Evolutionary conservation across 2,329 filamentous ascomycete species (phyloP).

Genomic region (Colletotrichum sp.): DNA sequence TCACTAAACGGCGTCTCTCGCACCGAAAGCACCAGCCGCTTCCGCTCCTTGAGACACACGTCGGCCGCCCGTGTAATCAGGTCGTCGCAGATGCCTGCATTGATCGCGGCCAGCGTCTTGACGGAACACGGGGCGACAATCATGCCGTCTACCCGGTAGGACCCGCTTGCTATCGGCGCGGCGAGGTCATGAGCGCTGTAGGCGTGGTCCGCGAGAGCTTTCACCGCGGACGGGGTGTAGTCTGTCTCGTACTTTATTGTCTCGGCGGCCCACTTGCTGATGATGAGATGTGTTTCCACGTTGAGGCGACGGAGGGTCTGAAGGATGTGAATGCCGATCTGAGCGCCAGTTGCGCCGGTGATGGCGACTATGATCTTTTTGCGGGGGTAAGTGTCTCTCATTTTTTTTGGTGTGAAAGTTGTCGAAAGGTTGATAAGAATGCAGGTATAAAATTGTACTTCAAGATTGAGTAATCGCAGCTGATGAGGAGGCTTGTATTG

Average conservation of each 20-base stretch:
- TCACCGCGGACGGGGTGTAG: background rate
- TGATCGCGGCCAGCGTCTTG: constrained; percentile 51
- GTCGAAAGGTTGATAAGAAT: background rate
- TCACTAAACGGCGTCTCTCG: constrained; percentile 51
- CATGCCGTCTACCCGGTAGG: constrained; percentile 49
- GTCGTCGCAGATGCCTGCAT: constrained; percentile 47
- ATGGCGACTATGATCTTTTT: constrained; percentile 50
- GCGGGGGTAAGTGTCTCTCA: background rate
- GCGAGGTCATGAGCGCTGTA: constrained; percentile 44
- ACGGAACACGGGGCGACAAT: constrained; percentile 52
- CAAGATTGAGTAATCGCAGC: background rate
- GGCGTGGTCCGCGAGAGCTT: background rate
- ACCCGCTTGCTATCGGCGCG: constrained; percentile 49
- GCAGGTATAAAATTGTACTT: background rate
- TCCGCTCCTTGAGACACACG: constrained; percentile 49
- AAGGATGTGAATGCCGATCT: constrained; percentile 46
- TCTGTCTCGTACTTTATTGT: constrained; percentile 49
- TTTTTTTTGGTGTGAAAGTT: background rate
- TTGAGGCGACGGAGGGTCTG: constrained; percentile 42
- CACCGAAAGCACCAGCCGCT: constrained; percentile 43
- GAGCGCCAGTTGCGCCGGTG: constrained; percentile 54
- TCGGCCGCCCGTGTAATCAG: constrained; percentile 50
- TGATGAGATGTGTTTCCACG: constrained; percentile 53
- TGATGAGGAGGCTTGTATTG: background rate
- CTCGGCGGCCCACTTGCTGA: constrained; percentile 53